Evolutionary conservation across 2,329 filamentous ascomycete species (phyloP).

Genomic region (Grosmannia serpens): DNA sequence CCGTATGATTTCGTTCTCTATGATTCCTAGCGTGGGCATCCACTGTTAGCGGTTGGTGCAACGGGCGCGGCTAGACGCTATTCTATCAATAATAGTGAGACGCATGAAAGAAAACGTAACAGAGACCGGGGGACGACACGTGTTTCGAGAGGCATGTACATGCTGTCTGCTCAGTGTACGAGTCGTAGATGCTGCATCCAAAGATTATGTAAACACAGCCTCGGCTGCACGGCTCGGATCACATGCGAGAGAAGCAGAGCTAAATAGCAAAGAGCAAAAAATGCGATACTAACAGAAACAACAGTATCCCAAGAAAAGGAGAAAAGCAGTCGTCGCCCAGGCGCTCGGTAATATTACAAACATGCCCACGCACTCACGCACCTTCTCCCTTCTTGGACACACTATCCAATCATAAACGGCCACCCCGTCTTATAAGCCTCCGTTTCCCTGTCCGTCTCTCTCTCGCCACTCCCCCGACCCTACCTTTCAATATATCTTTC

Average conservation of each 20-base stretch:
- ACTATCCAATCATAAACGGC: constrained; percentile 6
- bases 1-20: neutral
- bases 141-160: too few relatives aligned
- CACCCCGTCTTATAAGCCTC: neutral
- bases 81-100: too few relatives aligned
- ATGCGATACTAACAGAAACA: neutral
- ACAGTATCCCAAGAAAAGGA: constrained; percentile 2
- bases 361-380: neutral
- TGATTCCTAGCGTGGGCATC: too few relatives aligned
- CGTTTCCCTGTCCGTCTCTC: neutral
- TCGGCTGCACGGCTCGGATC: too few relatives aligned
- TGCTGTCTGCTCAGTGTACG: too few relatives aligned
- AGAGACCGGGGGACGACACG: too few relatives aligned
- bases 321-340: neutral
- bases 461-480: neutral
- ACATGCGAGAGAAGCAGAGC: neutral
- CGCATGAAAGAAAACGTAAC: too few relatives aligned
- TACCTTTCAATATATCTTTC: neutral
- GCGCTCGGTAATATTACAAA: constrained; percentile 12
- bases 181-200: too few relatives aligned
- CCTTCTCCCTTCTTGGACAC: neutral
- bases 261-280: neutral
- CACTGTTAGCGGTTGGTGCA: too few relatives aligned
- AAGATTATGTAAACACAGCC: too few relatives aligned
- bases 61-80: too few relatives aligned